phyloP scores from a whole-genome alignment of 306 rosid genomes.

The Bauhinia variegata region DNA sequence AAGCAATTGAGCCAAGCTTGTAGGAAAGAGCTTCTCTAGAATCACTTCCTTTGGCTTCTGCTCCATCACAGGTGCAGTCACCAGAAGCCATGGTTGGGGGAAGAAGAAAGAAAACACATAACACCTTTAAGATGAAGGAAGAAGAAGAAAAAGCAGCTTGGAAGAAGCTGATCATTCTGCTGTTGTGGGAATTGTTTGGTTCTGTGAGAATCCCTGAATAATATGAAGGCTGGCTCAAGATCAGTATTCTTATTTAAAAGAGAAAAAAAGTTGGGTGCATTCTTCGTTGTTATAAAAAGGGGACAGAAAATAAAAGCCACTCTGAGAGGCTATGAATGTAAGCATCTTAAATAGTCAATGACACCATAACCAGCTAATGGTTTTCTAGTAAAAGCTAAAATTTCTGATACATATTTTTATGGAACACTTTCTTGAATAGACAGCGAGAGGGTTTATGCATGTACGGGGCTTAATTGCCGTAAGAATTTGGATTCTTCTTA shows the following conservation, averaged over 20 bases:
- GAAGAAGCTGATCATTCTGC: slow-evolving; percentile 12
- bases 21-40: slow-evolving; percentile 41
- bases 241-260: slow-evolving; percentile 18
- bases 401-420: not conserved
- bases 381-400: not conserved
- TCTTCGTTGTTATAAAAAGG: slow-evolving; percentile 1
- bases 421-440: too few species aligned
- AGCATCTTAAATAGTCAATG: slow-evolving; percentile 41
- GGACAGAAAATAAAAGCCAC: slow-evolving; percentile 41
- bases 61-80: slow-evolving; percentile 42
- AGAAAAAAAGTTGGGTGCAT: slow-evolving; percentile 4
- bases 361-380: not conserved
- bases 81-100: slow-evolving; percentile 39
- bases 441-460: slow-evolving; percentile 1
- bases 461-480: slow-evolving; percentile 9
- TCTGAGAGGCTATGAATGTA: slow-evolving; percentile 45
- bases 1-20: slow-evolving; percentile 66
- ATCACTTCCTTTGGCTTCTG: slow-evolving; percentile 10
- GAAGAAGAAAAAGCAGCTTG: not conserved
- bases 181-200: slow-evolving; percentile 1
- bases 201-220: not conserved
- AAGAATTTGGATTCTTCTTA: not conserved
- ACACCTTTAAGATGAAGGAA: slow-evolving; percentile 33
- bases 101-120: slow-evolving; percentile 23
- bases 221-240: not conserved